A percentile compares a stretch with the other conserved stretches of the same genome.
These are phyloP conservation scores for Pseudonitzschia multiseries DNA, from an alignment of 108 stramenopile species.

Conservation along the genomic window DNA sequence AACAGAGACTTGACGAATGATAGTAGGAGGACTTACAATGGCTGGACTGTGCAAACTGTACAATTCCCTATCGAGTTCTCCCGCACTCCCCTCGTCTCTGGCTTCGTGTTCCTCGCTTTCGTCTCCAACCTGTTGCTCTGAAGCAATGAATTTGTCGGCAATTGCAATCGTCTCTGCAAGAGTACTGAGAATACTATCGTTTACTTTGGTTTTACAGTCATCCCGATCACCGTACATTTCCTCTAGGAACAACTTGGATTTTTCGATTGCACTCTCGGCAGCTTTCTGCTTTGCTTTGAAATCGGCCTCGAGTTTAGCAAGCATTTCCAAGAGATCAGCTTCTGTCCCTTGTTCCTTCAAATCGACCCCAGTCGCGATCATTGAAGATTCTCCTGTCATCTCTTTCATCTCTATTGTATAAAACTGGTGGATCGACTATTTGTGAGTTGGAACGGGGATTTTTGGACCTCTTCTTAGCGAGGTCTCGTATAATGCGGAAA, in stretches of 20 bases:
- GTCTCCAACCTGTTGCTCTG: not conserved
- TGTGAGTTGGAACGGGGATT: not conserved
- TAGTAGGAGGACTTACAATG: not conserved
- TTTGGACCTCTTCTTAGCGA: not conserved
- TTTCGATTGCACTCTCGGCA: not conserved
- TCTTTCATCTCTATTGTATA: not conserved
- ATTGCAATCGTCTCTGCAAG: not conserved
- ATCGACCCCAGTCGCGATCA: not conserved
- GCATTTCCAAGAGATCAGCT: not conserved
- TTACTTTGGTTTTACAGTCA: not conserved
- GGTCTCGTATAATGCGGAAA: not conserved
- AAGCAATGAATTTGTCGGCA: not conserved
- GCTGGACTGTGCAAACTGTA: not conserved
- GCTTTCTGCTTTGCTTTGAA: not conserved
- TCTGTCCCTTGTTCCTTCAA: not conserved
- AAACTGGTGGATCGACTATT: not conserved
- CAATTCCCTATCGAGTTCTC: not conserved
- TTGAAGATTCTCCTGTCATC: not conserved
- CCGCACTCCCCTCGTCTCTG: not conserved
- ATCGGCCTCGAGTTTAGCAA: not conserved
- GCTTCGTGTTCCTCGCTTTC: not conserved
- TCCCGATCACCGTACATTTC: not conserved
- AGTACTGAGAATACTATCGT: not conserved
- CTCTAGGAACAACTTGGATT: not conserved
- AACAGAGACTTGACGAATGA: not conserved